These are phyloP conservation scores for Hypomontagnella monticulosa DNA, from an alignment of 495 filamentous ascomycete species.

Conservation along the genomic window DNA sequence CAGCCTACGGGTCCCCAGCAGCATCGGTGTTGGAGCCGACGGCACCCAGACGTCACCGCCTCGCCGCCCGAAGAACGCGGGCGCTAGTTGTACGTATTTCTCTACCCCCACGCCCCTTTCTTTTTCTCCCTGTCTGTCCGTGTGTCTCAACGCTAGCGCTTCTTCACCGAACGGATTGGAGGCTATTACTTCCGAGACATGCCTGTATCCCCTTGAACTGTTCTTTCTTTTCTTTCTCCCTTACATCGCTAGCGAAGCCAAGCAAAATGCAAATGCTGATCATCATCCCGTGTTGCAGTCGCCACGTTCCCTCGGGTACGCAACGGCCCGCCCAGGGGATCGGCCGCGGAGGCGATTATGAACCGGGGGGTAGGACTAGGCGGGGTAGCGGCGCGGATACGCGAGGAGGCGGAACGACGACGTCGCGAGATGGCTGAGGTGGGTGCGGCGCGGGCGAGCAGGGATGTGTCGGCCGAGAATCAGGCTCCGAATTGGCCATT, in stretches of 20 bases:
- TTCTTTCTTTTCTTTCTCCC: neutral
- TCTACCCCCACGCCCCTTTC: neutral
- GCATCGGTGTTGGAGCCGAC: neutral
- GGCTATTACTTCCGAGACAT: neutral
- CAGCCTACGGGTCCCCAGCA: constrained; percentile 20
- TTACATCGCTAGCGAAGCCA: neutral
- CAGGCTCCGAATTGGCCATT: constrained; percentile 34
- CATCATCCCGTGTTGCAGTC: constrained; percentile 3
- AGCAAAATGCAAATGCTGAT: neutral
- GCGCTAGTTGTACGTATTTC: constrained; percentile 27
- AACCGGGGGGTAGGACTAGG: constrained; percentile 19
- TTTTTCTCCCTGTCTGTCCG: neutral
- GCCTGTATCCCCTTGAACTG: neutral
- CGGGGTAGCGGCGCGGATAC: constrained; percentile 14
- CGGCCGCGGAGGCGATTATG: constrained; percentile 37
- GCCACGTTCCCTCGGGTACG: constrained; percentile 41
- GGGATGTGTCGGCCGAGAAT: neutral
- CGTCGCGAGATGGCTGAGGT: constrained; percentile 13
- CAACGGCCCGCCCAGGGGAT: constrained; percentile 22
- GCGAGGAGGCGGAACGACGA: constrained; percentile 27
- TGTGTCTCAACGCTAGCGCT: too few relatives aligned
- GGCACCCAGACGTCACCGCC: constrained; percentile 6
- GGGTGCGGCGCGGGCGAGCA: constrained; percentile 2
- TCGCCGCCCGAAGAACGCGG: constrained; percentile 38
- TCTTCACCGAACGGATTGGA: neutral